Conservation (phyloP, 495 filamentous ascomycete genomes). For the Rostrohypoxylon terebratum region DNA sequence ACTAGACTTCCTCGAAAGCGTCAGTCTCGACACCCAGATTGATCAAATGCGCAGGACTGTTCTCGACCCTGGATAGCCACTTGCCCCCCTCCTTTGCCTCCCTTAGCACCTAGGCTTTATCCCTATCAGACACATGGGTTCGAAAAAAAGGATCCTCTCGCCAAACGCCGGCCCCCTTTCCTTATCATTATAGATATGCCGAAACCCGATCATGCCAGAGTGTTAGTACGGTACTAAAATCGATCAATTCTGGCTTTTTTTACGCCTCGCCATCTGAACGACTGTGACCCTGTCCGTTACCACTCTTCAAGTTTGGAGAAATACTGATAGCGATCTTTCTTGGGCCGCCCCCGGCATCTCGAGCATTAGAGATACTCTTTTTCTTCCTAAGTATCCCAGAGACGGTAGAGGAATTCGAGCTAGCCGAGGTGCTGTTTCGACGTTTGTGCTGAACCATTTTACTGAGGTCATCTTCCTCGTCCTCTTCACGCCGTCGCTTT, state of each 20-base stretch:
- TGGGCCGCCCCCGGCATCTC: constrained; percentile 44
- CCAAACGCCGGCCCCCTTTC: constrained; percentile 49
- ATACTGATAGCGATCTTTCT: constrained; percentile 63
- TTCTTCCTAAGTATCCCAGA: constrained; percentile 45
- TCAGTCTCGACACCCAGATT: not conserved
- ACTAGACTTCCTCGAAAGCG: constrained; percentile 9
- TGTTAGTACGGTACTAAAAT: constrained; percentile 33
- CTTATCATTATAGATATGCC: constrained; percentile 46
- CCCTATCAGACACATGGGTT: constrained; percentile 25
- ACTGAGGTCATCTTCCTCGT: constrained; percentile 83
- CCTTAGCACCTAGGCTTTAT: constrained; percentile 32
- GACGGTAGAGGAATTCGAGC: constrained; percentile 42
- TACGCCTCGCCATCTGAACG: constrained; percentile 40
- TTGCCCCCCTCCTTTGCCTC: constrained; percentile 32
- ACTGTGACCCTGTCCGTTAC: constrained; percentile 34
- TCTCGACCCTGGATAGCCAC: constrained; percentile 12
- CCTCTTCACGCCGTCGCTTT: constrained; percentile 89
- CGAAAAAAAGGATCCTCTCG: constrained; percentile 39
- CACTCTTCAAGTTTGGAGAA: constrained; percentile 52
- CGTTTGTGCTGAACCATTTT: constrained; percentile 78
- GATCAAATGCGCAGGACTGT: not conserved
- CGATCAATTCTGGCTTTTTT: constrained; percentile 14
- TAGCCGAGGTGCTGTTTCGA: constrained; percentile 64
- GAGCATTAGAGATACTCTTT: constrained; percentile 40
- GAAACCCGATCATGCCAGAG: constrained; percentile 41